Percentiles rank a stretch among this genome's conserved stretches.
Conservation (phyloP, 1,139 yeast species). For the Kodamaea fungicola region DNA sequence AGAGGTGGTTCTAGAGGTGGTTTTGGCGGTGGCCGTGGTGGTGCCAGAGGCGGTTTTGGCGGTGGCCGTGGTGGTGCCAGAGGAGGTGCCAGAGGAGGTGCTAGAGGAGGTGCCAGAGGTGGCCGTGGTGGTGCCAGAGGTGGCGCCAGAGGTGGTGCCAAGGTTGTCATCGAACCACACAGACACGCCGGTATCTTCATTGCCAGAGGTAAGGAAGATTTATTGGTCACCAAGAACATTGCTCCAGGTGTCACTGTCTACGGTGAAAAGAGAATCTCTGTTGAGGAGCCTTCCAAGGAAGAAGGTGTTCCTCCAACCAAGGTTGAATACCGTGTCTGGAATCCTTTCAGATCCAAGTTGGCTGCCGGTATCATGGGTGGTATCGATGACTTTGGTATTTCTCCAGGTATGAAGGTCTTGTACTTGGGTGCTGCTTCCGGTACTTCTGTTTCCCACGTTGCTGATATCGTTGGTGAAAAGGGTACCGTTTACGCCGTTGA, state of each 20-base stretch:
- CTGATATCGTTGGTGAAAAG: conserved; percentile 98
- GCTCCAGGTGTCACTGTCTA: conserved; percentile 98
- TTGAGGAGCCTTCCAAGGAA: conserved; percentile 87
- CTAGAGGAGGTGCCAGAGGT: conserved; percentile 49
- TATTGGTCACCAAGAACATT: conserved; percentile 90
- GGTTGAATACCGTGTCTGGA: conserved; percentile 99
- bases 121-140: conserved; percentile 67
- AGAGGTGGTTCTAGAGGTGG: conserved; percentile 43
- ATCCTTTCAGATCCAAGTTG: conserved; percentile 98
- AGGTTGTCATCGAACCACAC: conserved; percentile 97
- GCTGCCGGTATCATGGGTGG: conserved; percentile 99
- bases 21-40: conserved; percentile 23
- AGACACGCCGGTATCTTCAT: conserved; percentile 97
- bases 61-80: conserved; percentile 33
- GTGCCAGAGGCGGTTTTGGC: conserved; percentile 25
- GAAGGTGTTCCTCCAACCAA: conserved; percentile 90
- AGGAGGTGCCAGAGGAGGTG: conserved; percentile 37
- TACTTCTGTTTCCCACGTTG: conserved; percentile 97
- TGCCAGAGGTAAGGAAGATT: conserved; percentile 99
- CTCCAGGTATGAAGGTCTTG: conserved; percentile 96
- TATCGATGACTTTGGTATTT: conserved; percentile 93
- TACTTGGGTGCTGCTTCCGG: conserved; percentile 99
- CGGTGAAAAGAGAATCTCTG: conserved; percentile 94
- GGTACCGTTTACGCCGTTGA: conserved; percentile 98
- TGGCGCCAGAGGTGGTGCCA: conserved; percentile 82